These are phyloP conservation scores for Ulota crispa DNA, from an alignment of 225 moss, liverwort and hornwort species.

Conservation along the genomic window DNA sequence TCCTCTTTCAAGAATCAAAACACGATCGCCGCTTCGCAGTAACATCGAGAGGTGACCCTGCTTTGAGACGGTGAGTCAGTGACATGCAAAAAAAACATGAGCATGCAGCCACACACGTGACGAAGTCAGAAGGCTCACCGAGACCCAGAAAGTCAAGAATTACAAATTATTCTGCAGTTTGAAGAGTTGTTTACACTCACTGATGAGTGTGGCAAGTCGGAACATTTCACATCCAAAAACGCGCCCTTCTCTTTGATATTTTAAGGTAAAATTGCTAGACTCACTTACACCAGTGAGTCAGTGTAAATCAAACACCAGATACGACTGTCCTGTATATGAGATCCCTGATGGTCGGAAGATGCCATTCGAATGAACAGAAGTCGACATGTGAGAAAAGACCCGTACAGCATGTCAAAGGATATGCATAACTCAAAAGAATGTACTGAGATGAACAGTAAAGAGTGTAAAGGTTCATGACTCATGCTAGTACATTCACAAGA, in stretches of 20 bases:
- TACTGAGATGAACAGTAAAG: neutral
- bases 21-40: neutral
- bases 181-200: too few relatives aligned
- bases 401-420: neutral
- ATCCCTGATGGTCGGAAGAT: neutral
- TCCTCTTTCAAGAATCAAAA: neutral
- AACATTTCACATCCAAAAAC: too few relatives aligned
- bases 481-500: constrained; percentile 11
- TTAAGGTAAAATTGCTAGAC: too few relatives aligned
- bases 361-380: too few relatives aligned
- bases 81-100: neutral
- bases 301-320: neutral
- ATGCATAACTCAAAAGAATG: neutral
- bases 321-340: neutral
- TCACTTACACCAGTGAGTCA: too few relatives aligned
- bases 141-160: neutral
- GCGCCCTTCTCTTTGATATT: too few relatives aligned
- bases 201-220: too few relatives aligned
- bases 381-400: neutral
- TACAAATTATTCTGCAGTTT: neutral
- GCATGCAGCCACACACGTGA: neutral
- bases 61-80: neutral
- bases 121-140: neutral
- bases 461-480: constrained; percentile 23
- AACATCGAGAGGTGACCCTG: neutral